Percentiles rank a stretch among this genome's conserved stretches.
Conservation (phyloP, 2,329 filamentous ascomycete species). For the Trichoderma sp. region DNA sequence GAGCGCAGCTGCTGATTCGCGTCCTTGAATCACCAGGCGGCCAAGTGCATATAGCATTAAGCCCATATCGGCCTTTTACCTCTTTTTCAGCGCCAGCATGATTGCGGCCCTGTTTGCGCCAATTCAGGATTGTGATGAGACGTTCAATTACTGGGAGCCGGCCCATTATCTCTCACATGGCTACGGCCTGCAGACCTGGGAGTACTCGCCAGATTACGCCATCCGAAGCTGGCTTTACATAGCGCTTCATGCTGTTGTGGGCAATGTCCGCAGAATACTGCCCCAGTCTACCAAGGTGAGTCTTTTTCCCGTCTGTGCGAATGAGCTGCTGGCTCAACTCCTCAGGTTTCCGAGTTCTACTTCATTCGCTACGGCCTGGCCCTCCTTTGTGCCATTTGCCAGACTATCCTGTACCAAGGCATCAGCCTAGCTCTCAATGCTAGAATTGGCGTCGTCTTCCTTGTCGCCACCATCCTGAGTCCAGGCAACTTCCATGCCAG, state of each 20-base stretch:
- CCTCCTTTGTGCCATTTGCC: slow-evolving; percentile 72
- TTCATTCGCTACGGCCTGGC: slow-evolving; percentile 75
- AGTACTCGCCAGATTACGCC: slow-evolving; percentile 92
- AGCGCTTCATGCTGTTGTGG: slow-evolving; percentile 70
- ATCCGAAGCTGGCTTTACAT: slow-evolving; percentile 96
- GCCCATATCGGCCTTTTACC: slow-evolving; percentile 74
- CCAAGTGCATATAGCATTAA: slow-evolving; percentile 62
- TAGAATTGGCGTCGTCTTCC: slow-evolving; percentile 79
- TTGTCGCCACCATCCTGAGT: slow-evolving; percentile 72
- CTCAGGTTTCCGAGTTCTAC: slow-evolving; percentile 74
- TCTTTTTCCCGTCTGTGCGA: neutral
- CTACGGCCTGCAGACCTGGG: slow-evolving; percentile 95
- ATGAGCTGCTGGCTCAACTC: neutral
- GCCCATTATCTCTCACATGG: slow-evolving; percentile 91
- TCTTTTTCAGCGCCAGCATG: slow-evolving; percentile 71
- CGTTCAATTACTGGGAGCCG: slow-evolving; percentile 99
- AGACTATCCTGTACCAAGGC: slow-evolving; percentile 76
- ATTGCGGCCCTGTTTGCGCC: slow-evolving; percentile 79
- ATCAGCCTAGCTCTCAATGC: slow-evolving; percentile 75
- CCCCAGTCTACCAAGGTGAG: slow-evolving; percentile 58
- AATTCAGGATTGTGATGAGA: slow-evolving; percentile 97
- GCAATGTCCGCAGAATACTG: slow-evolving; percentile 62
- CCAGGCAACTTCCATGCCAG: slow-evolving; percentile 94
- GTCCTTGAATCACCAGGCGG: slow-evolving; percentile 33
- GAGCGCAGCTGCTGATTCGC: slow-evolving; percentile 4